A percentile compares a stretch with the other conserved stretches of the same genome.
phyloP scores from a whole-genome alignment of 83 land plant species.

The Larix sibirica region DNA sequence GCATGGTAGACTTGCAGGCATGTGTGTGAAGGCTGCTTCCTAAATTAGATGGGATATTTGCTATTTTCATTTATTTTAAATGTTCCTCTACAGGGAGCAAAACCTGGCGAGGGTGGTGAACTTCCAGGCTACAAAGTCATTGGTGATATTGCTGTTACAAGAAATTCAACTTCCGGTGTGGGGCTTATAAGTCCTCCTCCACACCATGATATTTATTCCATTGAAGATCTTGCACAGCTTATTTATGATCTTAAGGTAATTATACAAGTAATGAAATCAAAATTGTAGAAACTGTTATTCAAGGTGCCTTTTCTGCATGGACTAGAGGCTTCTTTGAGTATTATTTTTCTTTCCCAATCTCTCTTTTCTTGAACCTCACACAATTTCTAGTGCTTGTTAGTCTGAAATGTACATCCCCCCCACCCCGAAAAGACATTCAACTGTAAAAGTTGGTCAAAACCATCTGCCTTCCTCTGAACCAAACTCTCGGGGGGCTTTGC shows the following conservation, averaged over 20 bases:
- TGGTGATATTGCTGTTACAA: conserved; percentile 96
- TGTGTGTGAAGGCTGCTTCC: not conserved
- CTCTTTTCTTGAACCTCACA: not conserved
- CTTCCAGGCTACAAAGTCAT: conserved; percentile 99
- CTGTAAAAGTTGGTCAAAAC: not conserved
- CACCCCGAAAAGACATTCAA: not conserved
- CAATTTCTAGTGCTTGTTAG: not conserved
- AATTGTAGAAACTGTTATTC: too few species aligned
- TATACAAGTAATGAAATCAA: not conserved
- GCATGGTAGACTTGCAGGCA: not conserved
- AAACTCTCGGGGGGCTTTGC: not conserved
- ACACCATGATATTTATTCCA: conserved; percentile 98
- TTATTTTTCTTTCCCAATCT: not conserved
- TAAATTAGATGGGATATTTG: not conserved
- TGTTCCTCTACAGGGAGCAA: conserved; percentile 76
- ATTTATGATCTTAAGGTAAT: conserved; percentile 97
- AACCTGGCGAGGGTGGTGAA: conserved; percentile 99
- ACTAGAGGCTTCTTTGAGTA: not conserved
- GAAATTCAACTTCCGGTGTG: conserved; percentile 98
- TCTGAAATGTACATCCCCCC: not conserved
- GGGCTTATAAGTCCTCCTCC: conserved; percentile 99
- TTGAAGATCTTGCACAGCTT: conserved; percentile 98
- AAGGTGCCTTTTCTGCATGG: too few species aligned
- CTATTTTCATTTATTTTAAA: conserved; percentile 3
- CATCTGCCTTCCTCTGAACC: not conserved